Evolutionary conservation across 805 yeast genomes (phyloP).

Genomic region (Millerago galiae): DNA sequence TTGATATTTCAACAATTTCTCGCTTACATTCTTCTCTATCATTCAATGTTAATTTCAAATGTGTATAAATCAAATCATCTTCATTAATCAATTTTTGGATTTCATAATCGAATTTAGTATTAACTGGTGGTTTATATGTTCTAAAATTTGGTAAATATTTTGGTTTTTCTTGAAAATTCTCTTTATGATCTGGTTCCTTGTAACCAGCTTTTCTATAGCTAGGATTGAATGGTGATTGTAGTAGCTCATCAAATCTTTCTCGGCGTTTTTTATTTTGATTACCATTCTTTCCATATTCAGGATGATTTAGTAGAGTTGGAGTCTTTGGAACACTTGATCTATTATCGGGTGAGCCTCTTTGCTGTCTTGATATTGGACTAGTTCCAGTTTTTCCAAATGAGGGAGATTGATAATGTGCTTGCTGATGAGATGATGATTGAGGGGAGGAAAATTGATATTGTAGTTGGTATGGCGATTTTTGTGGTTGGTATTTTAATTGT

Average conservation of each 20-base stretch:
- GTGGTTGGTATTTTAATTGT: constrained; percentile 6
- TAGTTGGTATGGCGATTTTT: not conserved
- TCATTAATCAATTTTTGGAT: constrained; percentile 2
- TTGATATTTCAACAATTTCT: not conserved
- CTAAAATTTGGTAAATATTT: not conserved
- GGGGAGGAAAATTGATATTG: too few relatives aligned
- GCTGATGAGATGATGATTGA: not conserved
- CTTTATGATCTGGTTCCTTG: not conserved
- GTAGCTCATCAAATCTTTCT: not conserved
- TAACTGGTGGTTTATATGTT: not conserved
- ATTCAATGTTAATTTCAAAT: not conserved
- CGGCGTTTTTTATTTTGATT: not conserved
- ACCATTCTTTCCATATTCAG: not conserved
- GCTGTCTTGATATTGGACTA: not conserved
- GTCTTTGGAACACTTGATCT: too few relatives aligned
- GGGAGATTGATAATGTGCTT: not conserved
- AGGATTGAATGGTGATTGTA: not conserved
- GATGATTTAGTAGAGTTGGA: not conserved
- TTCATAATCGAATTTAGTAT: not conserved
- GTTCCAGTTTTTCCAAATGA: not conserved
- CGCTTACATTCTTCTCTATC: not conserved
- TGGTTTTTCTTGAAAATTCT: not conserved
- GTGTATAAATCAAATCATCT: constrained; percentile 2
- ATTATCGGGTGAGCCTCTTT: not conserved
- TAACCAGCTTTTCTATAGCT: not conserved